These are phyloP conservation scores for Viola pubescens DNA, from an alignment of 441 rosid species.

Conservation along the genomic window DNA sequence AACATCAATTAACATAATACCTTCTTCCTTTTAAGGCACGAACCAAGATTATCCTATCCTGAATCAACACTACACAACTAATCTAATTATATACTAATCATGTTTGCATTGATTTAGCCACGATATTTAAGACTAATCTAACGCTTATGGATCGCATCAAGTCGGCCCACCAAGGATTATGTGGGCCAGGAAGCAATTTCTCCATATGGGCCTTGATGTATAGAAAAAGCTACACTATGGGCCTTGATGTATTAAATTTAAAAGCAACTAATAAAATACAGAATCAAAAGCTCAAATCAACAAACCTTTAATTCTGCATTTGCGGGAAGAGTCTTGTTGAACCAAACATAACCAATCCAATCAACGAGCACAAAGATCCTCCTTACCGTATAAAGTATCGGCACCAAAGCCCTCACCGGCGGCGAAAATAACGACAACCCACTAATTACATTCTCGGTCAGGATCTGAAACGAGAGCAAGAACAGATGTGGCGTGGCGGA, in stretches of 20 bases:
- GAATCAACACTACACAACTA: no score
- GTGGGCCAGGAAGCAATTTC: no score
- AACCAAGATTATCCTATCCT: no score
- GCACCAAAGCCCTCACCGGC: slow-evolving; percentile 81
- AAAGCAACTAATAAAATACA: not conserved
- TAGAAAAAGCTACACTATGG: no score
- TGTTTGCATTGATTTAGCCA: no score
- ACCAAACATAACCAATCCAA: slow-evolving; percentile 73
- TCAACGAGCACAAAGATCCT: slow-evolving; percentile 61
- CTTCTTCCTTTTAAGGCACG: no score
- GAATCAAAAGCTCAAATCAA: not conserved
- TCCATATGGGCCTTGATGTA: no score
- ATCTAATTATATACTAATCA: no score
- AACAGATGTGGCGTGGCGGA: slow-evolving; percentile 81
- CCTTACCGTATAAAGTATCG: slow-evolving; percentile 62
- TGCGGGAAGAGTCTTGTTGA: slow-evolving; percentile 47
- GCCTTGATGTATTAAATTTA: not conserved
- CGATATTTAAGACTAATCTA: no score
- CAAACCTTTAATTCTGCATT: slow-evolving; percentile 49
- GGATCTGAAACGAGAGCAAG: slow-evolving; percentile 77
- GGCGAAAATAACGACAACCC: slow-evolving; percentile 66
- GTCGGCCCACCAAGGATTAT: no score
- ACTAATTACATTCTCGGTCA: slow-evolving; percentile 65
- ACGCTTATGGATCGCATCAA: no score
- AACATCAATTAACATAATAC: not conserved